These are phyloP conservation scores for Solanum hybrid DNA, from an alignment of 305 asterid genomes.

Conservation along the genomic window DNA sequence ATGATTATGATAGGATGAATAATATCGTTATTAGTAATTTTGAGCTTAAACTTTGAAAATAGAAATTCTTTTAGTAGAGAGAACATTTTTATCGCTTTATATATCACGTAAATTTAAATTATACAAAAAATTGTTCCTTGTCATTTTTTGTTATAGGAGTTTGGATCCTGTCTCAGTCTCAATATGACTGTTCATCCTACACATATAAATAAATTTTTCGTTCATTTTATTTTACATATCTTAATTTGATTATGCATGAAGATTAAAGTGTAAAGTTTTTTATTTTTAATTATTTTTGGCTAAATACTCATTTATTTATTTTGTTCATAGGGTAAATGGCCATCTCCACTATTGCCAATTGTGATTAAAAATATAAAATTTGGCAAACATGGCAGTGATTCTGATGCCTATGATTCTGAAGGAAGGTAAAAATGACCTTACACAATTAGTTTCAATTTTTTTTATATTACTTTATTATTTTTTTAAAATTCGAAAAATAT, in stretches of 20 bases:
- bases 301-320: neutral
- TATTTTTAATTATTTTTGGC: neutral
- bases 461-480: too few relatives aligned
- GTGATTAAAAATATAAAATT: slow-evolving; percentile 22
- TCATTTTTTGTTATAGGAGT: too few relatives aligned
- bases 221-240: neutral
- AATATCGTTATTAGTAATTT: neutral
- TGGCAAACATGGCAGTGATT: slow-evolving; percentile 28
- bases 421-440: slow-evolving; percentile 16
- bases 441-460: neutral
- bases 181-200: neutral
- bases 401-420: slow-evolving; percentile 25
- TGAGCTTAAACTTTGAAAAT: neutral
- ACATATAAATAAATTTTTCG: neutral
- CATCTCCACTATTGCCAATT: slow-evolving; percentile 17
- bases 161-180: neutral
- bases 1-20: neutral
- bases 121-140: too few relatives aligned
- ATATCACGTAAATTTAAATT: neutral
- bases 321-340: slow-evolving; percentile 14
- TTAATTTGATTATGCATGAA: neutral
- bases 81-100: fast-evolving
- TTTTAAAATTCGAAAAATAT: fast-evolving
- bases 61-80: neutral
- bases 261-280: neutral